Conservation (phyloP, 1,284 basidiomycete species). For the Moniliophthora roreri region DNA sequence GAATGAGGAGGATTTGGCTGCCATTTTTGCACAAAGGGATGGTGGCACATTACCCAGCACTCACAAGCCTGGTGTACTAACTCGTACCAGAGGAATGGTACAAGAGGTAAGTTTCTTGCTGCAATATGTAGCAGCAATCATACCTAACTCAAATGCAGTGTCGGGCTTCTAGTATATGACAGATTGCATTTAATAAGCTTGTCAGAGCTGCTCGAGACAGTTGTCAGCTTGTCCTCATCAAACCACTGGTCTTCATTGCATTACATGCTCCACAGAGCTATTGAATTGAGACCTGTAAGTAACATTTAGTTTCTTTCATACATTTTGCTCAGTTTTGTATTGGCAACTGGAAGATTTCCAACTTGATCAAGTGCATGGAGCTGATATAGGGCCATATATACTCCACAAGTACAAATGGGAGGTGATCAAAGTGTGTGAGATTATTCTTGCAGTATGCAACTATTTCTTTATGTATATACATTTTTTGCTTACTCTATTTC, state of each 20-base stretch:
- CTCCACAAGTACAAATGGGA: not conserved
- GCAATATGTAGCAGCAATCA: no score
- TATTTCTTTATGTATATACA: not conserved
- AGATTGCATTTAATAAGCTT: not conserved
- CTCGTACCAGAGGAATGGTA: no score
- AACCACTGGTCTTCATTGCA: slow-evolving; percentile 1
- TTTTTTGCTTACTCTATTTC: not conserved
- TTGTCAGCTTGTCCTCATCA: not conserved
- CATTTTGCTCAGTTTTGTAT: no score
- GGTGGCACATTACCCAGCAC: not conserved
- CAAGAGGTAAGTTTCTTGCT: no score
- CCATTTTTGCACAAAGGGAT: not conserved
- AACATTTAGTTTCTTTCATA: not conserved
- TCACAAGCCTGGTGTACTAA: not conserved
- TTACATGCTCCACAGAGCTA: not conserved
- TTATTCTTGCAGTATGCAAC: not conserved
- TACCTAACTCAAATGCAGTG: not conserved
- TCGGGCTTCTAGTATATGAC: not conserved
- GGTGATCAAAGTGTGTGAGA: not conserved
- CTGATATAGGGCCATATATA: not conserved
- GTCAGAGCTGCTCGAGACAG: not conserved
- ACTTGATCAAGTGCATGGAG: not conserved
- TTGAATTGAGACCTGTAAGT: not conserved
- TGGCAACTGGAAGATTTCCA: not conserved
- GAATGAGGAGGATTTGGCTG: not conserved